Evolutionary conservation across 495 filamentous ascomycete species (phyloP), one percentile per base, ranked within the genome.

Genomic region (Daldinia loculata): DNA sequence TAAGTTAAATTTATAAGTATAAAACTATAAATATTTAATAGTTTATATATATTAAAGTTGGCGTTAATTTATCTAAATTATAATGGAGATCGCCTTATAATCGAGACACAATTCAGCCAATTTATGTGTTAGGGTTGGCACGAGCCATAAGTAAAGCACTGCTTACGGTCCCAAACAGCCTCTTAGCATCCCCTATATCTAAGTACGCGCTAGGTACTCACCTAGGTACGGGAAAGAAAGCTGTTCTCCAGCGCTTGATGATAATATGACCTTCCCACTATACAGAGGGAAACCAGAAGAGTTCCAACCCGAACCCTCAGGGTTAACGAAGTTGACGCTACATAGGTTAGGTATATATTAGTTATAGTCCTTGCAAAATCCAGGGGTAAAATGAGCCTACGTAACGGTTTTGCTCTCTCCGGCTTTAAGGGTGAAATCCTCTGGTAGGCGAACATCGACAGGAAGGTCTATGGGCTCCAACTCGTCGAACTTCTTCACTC

Each of bases 261-360:
- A 79, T 9, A 82, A 57, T 11, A 77, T 74, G 48, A 82, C 70
- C 34, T 78, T 78, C 11, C 79, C 80, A 53, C 79, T 76, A 53
- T 80, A 82, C 19, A 82, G 64, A 24, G 79, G 76, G 17, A 82
- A 58, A 12, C 17, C 55, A 17, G 65, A 65, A 4, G 70, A 36
- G 34, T 67, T 48, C 43, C 43, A 48, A 8, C 17, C 43, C 19
- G 43, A 48, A 22, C n/a, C 43, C 17, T 48, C 17, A 4, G 43
- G 43, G 4, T 48, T 48, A 22, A 48, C 17, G 43, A 48, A 48
- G 17, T 48, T 19, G 6, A 48, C n/a, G 3, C 43, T 48, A 8
- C 29, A 32, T 32, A 9, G 29, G 29, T 48, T 32, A 9, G 29
- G 29, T 48, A 22, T 48, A 19, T 48, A 48, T 48, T 22, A 48